phyloP scores from a whole-genome alignment of 805 yeast species.

The Wickerhamiella spandovensis region DNA sequence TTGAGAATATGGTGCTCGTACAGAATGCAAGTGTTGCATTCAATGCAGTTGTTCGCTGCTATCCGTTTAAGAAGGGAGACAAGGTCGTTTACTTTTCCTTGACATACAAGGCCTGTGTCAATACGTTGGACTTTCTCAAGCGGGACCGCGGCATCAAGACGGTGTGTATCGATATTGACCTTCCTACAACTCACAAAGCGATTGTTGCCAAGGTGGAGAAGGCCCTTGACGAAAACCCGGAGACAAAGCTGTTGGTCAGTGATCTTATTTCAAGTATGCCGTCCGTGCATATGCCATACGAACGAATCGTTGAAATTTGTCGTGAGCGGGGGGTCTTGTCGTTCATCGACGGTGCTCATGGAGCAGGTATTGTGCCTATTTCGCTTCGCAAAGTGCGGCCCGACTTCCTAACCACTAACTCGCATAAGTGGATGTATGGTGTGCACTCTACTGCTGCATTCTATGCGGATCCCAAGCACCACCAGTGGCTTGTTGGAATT shows the following conservation, averaged over 20 bases:
- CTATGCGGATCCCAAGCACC: slow-evolving; percentile 42
- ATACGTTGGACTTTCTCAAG: slow-evolving; percentile 28
- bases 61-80: slow-evolving; percentile 40
- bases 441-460: slow-evolving; percentile 48
- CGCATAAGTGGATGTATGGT: slow-evolving; percentile 56
- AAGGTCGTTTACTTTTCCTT: slow-evolving; percentile 36
- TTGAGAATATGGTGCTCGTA: slow-evolving; percentile 38
- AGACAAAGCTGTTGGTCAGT: slow-evolving; percentile 33
- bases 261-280: slow-evolving; percentile 57
- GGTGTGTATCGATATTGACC: slow-evolving; percentile 21
- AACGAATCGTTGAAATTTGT: slow-evolving; percentile 34
- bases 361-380: slow-evolving; percentile 34
- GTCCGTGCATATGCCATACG: slow-evolving; percentile 44
- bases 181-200: slow-evolving; percentile 34
- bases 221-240: slow-evolving; percentile 19
- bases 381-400: slow-evolving; percentile 28
- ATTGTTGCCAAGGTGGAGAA: slow-evolving; percentile 24
- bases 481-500: slow-evolving; percentile 36
- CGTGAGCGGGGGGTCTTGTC: slow-evolving; percentile 35
- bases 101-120: slow-evolving; percentile 41
- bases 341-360: slow-evolving; percentile 63
- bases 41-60: slow-evolving; percentile 42
- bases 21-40: slow-evolving; percentile 50
- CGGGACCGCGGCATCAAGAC: slow-evolving; percentile 3
- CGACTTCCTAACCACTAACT: slow-evolving; percentile 47